Conservation (phyloP, 768 basidiomycete species). For the Amanita muscaria region DNA sequence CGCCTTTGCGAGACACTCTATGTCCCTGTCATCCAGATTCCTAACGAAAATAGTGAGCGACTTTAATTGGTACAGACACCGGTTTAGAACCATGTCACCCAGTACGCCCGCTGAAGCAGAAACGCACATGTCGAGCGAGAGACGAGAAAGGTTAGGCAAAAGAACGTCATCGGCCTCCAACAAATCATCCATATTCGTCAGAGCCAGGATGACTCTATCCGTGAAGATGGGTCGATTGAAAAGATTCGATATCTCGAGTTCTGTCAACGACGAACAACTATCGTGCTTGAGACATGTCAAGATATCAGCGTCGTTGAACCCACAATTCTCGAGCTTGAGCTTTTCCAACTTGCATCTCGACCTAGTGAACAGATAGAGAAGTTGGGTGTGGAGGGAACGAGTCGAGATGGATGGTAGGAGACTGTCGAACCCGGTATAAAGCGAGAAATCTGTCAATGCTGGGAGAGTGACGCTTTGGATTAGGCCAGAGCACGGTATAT, state of each 20-base stretch:
- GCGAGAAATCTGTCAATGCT: not conserved
- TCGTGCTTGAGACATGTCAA: not conserved
- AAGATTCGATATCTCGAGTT: not conserved
- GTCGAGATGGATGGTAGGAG: not conserved
- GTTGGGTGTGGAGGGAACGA: not conserved
- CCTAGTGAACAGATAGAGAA: too few relatives aligned
- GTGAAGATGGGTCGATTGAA: not conserved
- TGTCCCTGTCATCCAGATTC: not conserved
- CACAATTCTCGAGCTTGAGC: not conserved
- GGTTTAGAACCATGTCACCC: not conserved
- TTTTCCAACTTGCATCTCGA: constrained; percentile 1
- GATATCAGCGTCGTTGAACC: not conserved
- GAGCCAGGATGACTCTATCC: not conserved
- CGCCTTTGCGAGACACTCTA: not conserved
- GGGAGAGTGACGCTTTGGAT: not conserved
- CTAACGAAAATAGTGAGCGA: not conserved
- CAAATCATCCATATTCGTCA: not conserved
- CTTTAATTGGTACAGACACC: not conserved
- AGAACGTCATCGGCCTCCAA: not conserved
- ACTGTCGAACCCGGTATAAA: too few relatives aligned
- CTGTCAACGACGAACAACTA: not conserved
- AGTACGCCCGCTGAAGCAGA: not conserved
- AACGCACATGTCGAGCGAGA: not conserved
- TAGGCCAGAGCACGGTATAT: not conserved
- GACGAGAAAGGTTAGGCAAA: not conserved